Evolutionary conservation across 345 rosid species (phyloP).

Genomic region (Turnera subulata): DNA sequence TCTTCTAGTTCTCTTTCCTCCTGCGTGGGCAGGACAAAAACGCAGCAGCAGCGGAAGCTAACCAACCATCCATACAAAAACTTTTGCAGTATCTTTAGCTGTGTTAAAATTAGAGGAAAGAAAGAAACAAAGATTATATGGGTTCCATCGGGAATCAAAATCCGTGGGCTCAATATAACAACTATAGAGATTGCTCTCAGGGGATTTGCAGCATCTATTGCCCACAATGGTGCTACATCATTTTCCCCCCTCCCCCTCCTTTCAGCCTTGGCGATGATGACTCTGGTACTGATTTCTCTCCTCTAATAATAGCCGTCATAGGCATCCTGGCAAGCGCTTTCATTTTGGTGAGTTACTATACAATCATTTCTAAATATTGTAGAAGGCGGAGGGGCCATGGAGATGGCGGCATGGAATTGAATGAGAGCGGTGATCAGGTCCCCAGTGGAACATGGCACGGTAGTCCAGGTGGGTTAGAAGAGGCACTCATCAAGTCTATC

Average conservation of each 20-base stretch:
- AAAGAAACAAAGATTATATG: slow-evolving; percentile 32
- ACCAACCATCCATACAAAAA: too few species aligned
- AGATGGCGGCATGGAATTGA: slow-evolving; percentile 4
- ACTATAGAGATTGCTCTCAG: slow-evolving; percentile 74
- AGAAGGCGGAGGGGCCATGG: slow-evolving; percentile 20
- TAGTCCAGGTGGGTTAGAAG: slow-evolving; percentile 49
- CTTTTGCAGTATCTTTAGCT: too few species aligned
- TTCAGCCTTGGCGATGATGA: slow-evolving; percentile 28
- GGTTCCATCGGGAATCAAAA: slow-evolving; percentile 33
- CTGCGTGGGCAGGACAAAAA: not conserved
- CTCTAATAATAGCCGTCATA: slow-evolving; percentile 67
- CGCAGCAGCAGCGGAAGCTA: too few species aligned
- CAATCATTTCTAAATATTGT: slow-evolving; percentile 64
- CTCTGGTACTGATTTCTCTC: slow-evolving; percentile 49
- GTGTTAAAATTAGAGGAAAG: too few species aligned
- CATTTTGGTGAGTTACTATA: slow-evolving; percentile 66
- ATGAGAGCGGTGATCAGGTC: slow-evolving; percentile 13
- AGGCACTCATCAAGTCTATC: slow-evolving; percentile 50
- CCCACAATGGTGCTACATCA: slow-evolving; percentile 77
- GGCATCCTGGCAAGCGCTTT: slow-evolving; percentile 69
- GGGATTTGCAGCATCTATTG: slow-evolving; percentile 78
- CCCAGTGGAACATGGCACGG: slow-evolving; percentile 15
- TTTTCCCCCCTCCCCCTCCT: slow-evolving; percentile 80
- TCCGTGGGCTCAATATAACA: slow-evolving; percentile 44
- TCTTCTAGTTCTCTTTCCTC: not conserved